These are phyloP conservation scores for Hypericum androsaemum DNA, from an alignment of 345 rosid genomes.

Conservation along the genomic window DNA sequence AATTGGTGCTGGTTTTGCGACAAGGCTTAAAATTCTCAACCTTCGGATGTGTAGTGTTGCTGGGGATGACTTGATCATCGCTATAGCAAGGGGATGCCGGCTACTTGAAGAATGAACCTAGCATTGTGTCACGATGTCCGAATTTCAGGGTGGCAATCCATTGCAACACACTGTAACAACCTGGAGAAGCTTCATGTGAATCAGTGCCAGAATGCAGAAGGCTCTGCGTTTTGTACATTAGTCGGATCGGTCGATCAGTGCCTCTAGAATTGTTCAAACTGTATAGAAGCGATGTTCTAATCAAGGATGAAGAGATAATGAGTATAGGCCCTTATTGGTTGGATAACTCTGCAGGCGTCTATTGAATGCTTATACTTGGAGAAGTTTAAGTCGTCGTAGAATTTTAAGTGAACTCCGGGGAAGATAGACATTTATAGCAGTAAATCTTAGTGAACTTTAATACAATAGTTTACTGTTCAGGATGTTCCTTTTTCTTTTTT, in stretches of 20 bases:
- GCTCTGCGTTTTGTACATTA: conserved; percentile 42
- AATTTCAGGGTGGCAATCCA: conserved; percentile 52
- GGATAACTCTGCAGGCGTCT: too few species aligned
- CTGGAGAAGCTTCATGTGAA: conserved; percentile 62
- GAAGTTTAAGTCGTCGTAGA: too few species aligned
- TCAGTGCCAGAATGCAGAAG: conserved; percentile 54
- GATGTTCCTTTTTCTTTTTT: too few species aligned
- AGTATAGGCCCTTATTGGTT: conserved; percentile 46
- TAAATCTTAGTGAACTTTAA: too few species aligned
- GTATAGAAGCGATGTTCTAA: conserved; percentile 32
- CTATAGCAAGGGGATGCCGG: conserved; percentile 67
- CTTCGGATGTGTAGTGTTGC: conserved; percentile 48
- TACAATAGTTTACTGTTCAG: too few species aligned
- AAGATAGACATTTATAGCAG: too few species aligned
- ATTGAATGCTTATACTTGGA: too few species aligned
- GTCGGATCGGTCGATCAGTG: conserved; percentile 19
- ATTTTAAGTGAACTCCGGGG: too few species aligned
- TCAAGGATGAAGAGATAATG: conserved; percentile 40
- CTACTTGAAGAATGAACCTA: conserved; percentile 60
- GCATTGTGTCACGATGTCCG: conserved; percentile 52
- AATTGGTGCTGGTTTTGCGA: conserved; percentile 29
- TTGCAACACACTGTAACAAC: conserved; percentile 42
- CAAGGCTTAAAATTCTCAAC: conserved; percentile 47
- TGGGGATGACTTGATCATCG: conserved; percentile 46
- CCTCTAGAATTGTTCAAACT: conserved; percentile 40